Percentiles rank a stretch among this genome's conserved stretches.
Conservation (phyloP, 2,329 filamentous ascomycete genomes). For the Aspergillus unguis region DNA sequence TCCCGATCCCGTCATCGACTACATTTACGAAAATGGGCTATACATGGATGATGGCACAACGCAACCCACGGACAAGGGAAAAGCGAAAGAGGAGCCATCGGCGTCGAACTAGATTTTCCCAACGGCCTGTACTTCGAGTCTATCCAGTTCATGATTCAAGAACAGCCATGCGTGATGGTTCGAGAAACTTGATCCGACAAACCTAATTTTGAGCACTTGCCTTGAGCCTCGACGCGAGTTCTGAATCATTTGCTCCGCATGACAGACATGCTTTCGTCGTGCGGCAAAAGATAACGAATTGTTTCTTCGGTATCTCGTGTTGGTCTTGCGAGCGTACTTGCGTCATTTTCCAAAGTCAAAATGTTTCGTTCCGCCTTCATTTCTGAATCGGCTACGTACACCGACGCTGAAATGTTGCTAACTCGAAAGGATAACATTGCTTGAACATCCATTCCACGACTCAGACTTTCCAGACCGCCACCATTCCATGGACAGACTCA, state of each 20-base stretch:
- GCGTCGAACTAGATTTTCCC: constrained; percentile 25
- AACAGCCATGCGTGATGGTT: neutral
- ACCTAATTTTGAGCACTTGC: neutral
- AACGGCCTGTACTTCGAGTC: neutral
- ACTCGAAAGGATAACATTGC: neutral
- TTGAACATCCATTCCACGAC: no score
- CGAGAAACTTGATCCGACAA: no score
- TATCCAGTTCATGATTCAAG: neutral
- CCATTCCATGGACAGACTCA: neutral
- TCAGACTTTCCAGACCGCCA: neutral
- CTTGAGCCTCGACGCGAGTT: neutral
- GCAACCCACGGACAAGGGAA: constrained; percentile 33
- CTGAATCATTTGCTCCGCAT: neutral
- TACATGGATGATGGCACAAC: constrained; percentile 54
- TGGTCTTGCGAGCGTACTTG: no score
- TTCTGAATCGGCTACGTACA: neutral
- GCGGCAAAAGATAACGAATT: no score
- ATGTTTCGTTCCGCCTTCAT: no score
- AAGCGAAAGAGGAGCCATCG: constrained; percentile 26
- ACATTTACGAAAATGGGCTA: constrained; percentile 65
- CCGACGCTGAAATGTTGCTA: neutral
- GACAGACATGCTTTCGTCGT: no score
- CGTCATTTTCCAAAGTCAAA: no score
- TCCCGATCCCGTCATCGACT: constrained; percentile 70
- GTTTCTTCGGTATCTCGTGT: no score